phyloP scores from a whole-genome alignment of 768 basidiomycete genomes.

The Pluteus cervinus region DNA sequence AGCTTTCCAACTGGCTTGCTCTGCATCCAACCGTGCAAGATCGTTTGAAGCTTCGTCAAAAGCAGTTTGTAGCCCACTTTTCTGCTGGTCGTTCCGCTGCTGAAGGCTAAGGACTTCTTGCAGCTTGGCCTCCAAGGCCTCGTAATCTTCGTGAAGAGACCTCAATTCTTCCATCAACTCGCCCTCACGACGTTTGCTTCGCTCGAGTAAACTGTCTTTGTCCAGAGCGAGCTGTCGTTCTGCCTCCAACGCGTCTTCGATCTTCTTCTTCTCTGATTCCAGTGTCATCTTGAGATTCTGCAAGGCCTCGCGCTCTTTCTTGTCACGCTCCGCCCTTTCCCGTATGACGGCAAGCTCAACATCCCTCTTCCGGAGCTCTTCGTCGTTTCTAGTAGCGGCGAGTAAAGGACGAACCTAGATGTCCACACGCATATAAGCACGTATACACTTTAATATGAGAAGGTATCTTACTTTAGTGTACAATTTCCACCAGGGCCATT shows the following conservation, averaged over 20 bases:
- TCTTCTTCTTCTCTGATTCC: constrained; percentile 76
- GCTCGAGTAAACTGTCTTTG: constrained; percentile 76
- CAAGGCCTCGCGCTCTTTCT: constrained; percentile 71
- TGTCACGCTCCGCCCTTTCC: constrained; percentile 84
- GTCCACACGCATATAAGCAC: constrained; percentile 9
- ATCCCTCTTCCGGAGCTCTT: constrained; percentile 85
- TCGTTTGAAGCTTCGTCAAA: constrained; percentile 87
- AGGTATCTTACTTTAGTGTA: constrained; percentile 76
- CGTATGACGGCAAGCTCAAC: constrained; percentile 73
- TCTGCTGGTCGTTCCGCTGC: constrained; percentile 75
- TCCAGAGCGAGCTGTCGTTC: constrained; percentile 77
- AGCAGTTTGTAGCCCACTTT: constrained; percentile 59
- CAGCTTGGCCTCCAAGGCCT: constrained; percentile 79
- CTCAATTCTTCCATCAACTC: constrained; percentile 83
- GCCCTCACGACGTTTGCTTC: constrained; percentile 80
- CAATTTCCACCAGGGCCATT: constrained; percentile 99
- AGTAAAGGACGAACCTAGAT: constrained; percentile 84
- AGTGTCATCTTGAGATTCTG: constrained; percentile 78
- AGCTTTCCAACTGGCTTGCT: constrained; percentile 60
- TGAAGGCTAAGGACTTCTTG: constrained; percentile 73
- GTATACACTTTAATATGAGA: background rate
- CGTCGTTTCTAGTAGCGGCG: constrained; percentile 88
- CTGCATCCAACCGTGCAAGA: constrained; percentile 72
- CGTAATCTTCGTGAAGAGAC: constrained; percentile 76
- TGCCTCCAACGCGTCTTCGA: constrained; percentile 79